Evolutionary conservation across 768 basidiomycete species (phyloP).

Genomic region (Tulasnella sp.): DNA sequence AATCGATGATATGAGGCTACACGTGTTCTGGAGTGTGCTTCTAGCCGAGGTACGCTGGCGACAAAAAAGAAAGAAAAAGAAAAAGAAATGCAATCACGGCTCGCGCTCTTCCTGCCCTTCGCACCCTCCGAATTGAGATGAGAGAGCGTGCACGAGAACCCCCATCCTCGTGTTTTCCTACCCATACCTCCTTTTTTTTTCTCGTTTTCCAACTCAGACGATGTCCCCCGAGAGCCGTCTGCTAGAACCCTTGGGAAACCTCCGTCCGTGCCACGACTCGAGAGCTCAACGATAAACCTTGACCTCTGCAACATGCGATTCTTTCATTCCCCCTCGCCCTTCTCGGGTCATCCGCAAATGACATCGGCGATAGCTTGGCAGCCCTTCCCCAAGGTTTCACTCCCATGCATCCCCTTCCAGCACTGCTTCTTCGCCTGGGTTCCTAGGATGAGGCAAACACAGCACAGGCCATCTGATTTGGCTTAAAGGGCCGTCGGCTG

Average conservation of each 20-base stretch:
- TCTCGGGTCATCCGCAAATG: not conserved
- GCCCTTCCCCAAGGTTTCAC: not conserved
- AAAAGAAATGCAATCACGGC: not conserved
- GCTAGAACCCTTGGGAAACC: constrained; percentile 1
- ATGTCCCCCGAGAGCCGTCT: not conserved
- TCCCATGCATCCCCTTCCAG: not conserved
- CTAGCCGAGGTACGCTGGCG: not conserved
- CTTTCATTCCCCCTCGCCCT: not conserved
- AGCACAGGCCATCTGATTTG: constrained; percentile 14
- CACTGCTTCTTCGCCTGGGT: not conserved
- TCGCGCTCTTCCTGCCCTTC: not conserved
- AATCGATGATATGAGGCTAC: constrained; percentile 5
- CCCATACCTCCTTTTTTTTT: not conserved
- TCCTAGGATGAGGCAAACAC: not conserved
- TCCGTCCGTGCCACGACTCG: not conserved
- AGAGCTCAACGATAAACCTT: constrained; percentile 4
- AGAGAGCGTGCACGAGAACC: not conserved
- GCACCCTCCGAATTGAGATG: not conserved
- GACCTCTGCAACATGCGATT: not conserved
- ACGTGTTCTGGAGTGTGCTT: not conserved
- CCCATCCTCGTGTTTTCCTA: constrained; percentile 5
- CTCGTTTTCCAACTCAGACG: constrained; percentile 4
- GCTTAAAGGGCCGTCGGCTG: constrained; percentile 12
- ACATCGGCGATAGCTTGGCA: constrained; percentile 8
- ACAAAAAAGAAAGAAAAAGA: constrained; percentile 12